phyloP scores from a whole-genome alignment of 202 grass and related monocot species.

The Elaeis oleifera region DNA sequence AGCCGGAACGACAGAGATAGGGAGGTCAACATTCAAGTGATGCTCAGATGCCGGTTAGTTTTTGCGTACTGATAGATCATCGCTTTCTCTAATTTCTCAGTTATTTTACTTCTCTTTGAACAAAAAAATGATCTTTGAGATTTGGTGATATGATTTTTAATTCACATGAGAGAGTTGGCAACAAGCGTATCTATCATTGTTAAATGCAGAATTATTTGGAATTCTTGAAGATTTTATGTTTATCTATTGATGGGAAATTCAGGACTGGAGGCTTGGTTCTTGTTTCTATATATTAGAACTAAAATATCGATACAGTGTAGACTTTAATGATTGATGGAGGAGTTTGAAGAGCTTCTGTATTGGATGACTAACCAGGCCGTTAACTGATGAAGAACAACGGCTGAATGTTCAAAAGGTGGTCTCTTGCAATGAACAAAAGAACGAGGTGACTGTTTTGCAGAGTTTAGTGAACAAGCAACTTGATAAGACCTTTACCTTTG shows the following conservation, averaged over 20 bases:
- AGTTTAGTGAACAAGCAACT: conserved; percentile 52
- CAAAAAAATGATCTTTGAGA: background rate
- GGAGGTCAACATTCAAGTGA: conserved; percentile 67
- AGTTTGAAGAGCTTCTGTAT: background rate
- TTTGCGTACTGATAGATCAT: background rate
- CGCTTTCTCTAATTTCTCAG: background rate
- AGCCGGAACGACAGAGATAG: conserved; percentile 29
- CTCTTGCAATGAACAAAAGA: conserved; percentile 59
- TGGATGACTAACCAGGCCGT: conserved; percentile 38
- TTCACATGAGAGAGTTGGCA: no score
- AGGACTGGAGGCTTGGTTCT: no score
- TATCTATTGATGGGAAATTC: no score
- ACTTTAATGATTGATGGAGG: background rate
- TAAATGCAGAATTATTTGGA: no score
- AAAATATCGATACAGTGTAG: background rate
- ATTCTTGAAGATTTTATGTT: no score
- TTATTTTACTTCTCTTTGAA: background rate
- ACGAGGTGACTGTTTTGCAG: conserved; percentile 50
- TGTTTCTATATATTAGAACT: background rate
- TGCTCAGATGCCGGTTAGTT: conserved; percentile 74
- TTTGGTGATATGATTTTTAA: no score
- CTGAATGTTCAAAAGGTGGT: conserved; percentile 41
- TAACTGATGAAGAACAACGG: conserved; percentile 58
- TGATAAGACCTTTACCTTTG: conserved; percentile 75
- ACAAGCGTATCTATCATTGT: no score